Evolutionary conservation across 192 early-diverging fungal species (phyloP), one percentile per base, ranked within the genome.

Genomic region (Umbelopsis vinacea): DNA sequence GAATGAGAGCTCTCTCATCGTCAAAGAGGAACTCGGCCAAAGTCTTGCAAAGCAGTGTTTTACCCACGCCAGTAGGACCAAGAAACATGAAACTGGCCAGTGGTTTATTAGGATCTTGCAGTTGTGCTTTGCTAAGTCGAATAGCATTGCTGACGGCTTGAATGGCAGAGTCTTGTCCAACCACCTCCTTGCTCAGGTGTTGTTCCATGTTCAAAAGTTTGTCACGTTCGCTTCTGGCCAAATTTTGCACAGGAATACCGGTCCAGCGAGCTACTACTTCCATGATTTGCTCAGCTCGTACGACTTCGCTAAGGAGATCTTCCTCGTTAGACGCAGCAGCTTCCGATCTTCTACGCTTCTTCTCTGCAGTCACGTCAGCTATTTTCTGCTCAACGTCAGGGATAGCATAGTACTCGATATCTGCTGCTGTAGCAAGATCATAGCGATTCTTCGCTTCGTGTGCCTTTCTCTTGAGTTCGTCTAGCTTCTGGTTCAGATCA

Each of bases 211-310:
- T 71, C 60, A 99, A 82, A 45, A 99, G 81, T 37, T 95, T 91
- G 24, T 96, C 94, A 8, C 90, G 86, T 79, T 98, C 92, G 37
- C 89, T 88, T 80, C 95, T 94, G 71, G 87, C 92, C 69, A 99
- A 86, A 19, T 90, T 82, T 76, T 92, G 88, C 33, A 98, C 95
- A 0, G 98, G 98, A 53, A 99, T 99, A 19, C 96, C 96, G 8
- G 98, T 99, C 96, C 95, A 97, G 5, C 95, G 85, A 15, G 95
- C 87, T 19, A 99, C 93, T 40, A 99, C 93, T 73, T 97, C 97
- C 66, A 89, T 92, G 66, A 99, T 94, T 76, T 97, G 93, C 75
- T 98, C 95, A 0, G 95, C 90, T 12, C 90, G 89, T 6, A 99
- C 96, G 6, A 92, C 83, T 37, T 97, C 94, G 50, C 92, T 92